A percentile compares a stretch with the other conserved stretches of the same genome.
Evolutionary conservation across 1,284 basidiomycete genomes (phyloP).

Genomic region (Tremellales sp.): DNA sequence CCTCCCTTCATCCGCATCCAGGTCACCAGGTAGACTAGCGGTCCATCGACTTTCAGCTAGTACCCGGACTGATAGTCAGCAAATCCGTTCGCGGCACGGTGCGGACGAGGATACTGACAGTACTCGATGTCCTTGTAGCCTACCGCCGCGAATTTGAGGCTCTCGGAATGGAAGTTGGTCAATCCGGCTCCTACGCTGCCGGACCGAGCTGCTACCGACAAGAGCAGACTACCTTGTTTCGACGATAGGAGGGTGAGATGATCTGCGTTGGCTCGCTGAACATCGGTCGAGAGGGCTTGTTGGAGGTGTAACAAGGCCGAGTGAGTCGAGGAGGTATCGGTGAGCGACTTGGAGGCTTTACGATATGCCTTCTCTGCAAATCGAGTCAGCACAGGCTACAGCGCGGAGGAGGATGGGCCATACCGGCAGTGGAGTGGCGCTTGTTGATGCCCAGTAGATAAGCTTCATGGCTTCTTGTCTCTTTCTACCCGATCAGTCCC

Average conservation of each 20-base stretch:
- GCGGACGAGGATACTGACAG: conserved; percentile 7
- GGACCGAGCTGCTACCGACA: conserved; percentile 9
- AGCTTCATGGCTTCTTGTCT: conserved; percentile 24
- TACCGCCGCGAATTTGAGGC: conserved; percentile 7
- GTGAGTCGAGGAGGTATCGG: conserved; percentile 21
- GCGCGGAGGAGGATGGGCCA: too few species aligned
- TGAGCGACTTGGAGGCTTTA: conserved; percentile 22
- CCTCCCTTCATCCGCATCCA: conserved; percentile 12
- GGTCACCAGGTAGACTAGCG: conserved; percentile 5
- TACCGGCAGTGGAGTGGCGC: conserved; percentile 25
- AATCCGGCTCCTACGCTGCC: conserved; percentile 6
- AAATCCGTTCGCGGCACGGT: neutral
- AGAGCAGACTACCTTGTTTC: conserved; percentile 11
- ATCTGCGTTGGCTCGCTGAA: conserved; percentile 14
- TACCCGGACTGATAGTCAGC: conserved; percentile 11
- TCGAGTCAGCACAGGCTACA: neutral
- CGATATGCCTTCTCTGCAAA: conserved; percentile 22
- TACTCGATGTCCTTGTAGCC: conserved; percentile 14
- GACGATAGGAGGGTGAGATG: conserved; percentile 7
- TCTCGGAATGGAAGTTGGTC: conserved; percentile 11
- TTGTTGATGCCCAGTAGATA: conserved; percentile 20
- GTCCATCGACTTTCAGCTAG: conserved; percentile 18
- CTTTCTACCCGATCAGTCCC: conserved; percentile 13
- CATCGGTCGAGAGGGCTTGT: conserved; percentile 21
- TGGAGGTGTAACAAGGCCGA: conserved; percentile 19